A percentile compares a stretch with the other conserved stretches of the same genome.
Evolutionary conservation across 441 rosid genomes (phyloP).

Genomic region (Euphorbia celastroides): DNA sequence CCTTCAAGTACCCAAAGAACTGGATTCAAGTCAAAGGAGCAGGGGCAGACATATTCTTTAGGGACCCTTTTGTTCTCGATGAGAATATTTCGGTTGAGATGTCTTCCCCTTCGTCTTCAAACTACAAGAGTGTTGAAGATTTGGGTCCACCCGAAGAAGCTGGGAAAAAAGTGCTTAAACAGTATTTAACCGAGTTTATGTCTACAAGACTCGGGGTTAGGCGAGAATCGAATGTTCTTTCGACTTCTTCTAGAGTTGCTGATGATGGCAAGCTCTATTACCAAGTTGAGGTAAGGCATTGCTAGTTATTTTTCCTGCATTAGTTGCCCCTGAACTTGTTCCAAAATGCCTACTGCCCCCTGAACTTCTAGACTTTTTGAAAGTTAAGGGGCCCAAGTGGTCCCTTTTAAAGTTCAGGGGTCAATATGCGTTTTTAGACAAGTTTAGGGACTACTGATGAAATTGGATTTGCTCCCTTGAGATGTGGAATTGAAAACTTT

Average conservation of each 20-base stretch:
- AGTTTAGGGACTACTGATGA: too few species aligned
- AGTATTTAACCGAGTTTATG: conserved; percentile 94
- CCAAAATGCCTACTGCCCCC: too few species aligned
- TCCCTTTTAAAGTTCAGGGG: too few species aligned
- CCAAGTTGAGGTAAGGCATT: conserved; percentile 73
- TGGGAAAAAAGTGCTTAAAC: conserved; percentile 66
- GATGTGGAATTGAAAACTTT: background rate
- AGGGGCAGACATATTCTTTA: conserved; percentile 91
- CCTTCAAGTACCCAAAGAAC: conserved; percentile 77
- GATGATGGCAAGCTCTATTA: conserved; percentile 89
- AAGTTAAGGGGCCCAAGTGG: too few species aligned
- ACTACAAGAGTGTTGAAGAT: conserved; percentile 65
- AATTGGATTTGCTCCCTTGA: background rate
- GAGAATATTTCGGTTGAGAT: conserved; percentile 81
- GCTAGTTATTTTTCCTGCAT: too few species aligned
- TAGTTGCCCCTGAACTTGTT: background rate
- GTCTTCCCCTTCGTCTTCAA: conserved; percentile 93
- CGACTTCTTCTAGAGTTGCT: conserved; percentile 72
- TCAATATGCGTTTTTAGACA: too few species aligned
- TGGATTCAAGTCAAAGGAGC: conserved; percentile 94
- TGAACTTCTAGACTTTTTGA: too few species aligned
- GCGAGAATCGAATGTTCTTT: conserved; percentile 61
- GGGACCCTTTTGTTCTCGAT: conserved; percentile 82
- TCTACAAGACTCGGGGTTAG: conserved; percentile 86
- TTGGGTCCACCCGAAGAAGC: conserved; percentile 86